Base-by-base conservation (phyloP, 805 yeast species). In the Torulaspora microellipsoides region DNA sequence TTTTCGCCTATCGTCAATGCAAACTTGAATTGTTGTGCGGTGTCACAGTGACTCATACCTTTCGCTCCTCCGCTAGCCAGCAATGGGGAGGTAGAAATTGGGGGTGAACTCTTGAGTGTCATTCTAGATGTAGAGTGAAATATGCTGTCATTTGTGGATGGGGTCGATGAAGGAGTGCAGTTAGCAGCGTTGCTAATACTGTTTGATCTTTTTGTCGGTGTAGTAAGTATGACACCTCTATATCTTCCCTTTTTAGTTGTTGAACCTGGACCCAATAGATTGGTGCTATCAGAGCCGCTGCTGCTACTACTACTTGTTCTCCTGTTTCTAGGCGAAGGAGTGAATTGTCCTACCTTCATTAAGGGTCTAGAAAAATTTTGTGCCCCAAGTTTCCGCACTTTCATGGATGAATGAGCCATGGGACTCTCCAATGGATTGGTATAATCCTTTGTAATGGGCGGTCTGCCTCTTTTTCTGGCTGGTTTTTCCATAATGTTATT, bases 331-430 rank as follows among this genome's bases (percentile, higher is more conserved):
- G 59, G 58, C n/a, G 59, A 56, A 6, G 60, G 55, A 8, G 56
- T 57, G 35, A 51, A 40, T 27, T 52, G 46, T n/a, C 61, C 63
- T 1, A 64, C 60, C 45, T 62, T 62, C 69, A 64, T 65, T 38
- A 56, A 46, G 12, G 67, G 67, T 40, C 62, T 60, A 3, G 62
- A 50, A 33, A 58, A 61, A 15, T 50, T 51, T 15, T 55, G 55
- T 11, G 60, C 48, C 9, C 58, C 60, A 31, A 50, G 43, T 40
- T 47, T 59, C 33, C 64, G 65, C 27, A 65, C 63, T 38, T 57
- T 55, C 42, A 59, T 33, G 1, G 69, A 65, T 2, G 67, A 59
- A 17, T 55, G 57, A 3, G 69, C 69, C 67, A 65, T 64, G 15
- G 69, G 69, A 12, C 63, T 56, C 40, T 62, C 56, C 53, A 63